phyloP scores from a whole-genome alignment of 2,329 filamentous ascomycete genomes.

The Lachnellula cervina region DNA sequence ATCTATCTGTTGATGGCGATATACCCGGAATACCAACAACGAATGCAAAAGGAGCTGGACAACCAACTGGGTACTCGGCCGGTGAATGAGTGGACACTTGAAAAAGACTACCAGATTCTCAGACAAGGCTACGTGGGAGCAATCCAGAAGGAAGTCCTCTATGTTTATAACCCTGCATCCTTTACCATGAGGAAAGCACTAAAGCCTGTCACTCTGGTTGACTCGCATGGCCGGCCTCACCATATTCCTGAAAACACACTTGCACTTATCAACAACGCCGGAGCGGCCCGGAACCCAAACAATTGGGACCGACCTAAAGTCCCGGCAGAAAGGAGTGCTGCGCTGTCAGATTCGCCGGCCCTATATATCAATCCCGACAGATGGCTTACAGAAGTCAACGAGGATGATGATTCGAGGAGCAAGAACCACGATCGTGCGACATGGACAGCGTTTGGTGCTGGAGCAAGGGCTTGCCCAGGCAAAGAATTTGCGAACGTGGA shows the following conservation, averaged over 20 bases:
- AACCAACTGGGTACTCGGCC: background rate
- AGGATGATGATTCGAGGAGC: background rate
- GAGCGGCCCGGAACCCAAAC: background rate
- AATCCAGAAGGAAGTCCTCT: constrained; percentile 1
- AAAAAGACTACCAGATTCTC: background rate
- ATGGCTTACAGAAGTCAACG: background rate
- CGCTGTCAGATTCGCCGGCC: background rate
- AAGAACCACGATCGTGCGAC: background rate
- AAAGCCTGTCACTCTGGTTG: background rate
- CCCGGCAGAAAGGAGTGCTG: background rate
- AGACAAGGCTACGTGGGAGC: constrained; percentile 2
- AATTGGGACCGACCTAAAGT: constrained; percentile 2
- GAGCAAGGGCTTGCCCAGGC: background rate
- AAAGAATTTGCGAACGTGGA: constrained; percentile 1
- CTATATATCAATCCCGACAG: background rate
- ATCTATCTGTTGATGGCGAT: constrained; percentile 3
- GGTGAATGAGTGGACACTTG: constrained; percentile 1
- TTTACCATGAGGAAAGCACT: constrained; percentile 1
- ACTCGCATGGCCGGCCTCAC: background rate
- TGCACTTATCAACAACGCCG: background rate
- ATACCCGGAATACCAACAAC: constrained; percentile 2
- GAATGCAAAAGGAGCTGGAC: constrained; percentile 1
- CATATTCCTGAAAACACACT: constrained; percentile 4
- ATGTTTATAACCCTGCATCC: constrained; percentile 1
- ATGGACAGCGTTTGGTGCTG: constrained; percentile 1